Percentiles rank a stretch among this genome's conserved stretches.
Evolutionary conservation across 179 eudicot species (phyloP).

Genomic region (Actinidia polygama): DNA sequence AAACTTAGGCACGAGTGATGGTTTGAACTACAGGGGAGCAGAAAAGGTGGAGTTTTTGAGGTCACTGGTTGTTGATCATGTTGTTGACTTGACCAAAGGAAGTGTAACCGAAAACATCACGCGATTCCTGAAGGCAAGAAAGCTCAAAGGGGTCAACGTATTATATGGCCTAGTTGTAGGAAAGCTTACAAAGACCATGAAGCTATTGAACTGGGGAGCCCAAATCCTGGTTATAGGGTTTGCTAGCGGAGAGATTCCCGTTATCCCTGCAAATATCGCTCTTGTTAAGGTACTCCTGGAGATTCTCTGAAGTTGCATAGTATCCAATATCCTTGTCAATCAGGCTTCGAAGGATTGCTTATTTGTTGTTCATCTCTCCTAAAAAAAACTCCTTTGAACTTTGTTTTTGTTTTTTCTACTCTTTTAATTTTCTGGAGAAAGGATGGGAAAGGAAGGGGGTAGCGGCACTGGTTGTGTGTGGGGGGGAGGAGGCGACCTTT

Average conservation of each 20-base stretch:
- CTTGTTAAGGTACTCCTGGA: conserved; percentile 75
- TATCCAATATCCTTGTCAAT: background rate
- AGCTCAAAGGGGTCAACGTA: conserved; percentile 92
- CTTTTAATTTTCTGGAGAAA: too few relatives aligned
- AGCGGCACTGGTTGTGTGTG: too few relatives aligned
- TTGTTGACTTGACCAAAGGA: conserved; percentile 71
- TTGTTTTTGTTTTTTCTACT: too few relatives aligned
- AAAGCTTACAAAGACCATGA: conserved; percentile 78
- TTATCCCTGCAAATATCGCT: conserved; percentile 90
- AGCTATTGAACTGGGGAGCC: conserved; percentile 93
- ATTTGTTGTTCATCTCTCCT: background rate
- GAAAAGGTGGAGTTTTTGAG: conserved; percentile 81
- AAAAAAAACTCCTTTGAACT: too few relatives aligned
- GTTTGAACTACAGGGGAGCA: conserved; percentile 63
- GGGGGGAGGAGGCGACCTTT: too few relatives aligned
- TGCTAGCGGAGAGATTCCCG: conserved; percentile 96
- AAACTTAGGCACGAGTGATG: conserved; percentile 3
- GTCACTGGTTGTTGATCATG: conserved; percentile 84
- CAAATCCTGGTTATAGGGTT: conserved; percentile 89
- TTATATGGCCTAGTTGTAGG: conserved; percentile 99
- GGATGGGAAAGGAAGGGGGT: too few relatives aligned
- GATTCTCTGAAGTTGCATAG: background rate
- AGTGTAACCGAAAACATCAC: conserved; percentile 65
- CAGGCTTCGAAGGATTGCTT: background rate
- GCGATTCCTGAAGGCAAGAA: conserved; percentile 74